These are phyloP conservation scores for Mycena maculata DNA, from an alignment of 768 basidiomycete genomes.

Conservation along the genomic window DNA sequence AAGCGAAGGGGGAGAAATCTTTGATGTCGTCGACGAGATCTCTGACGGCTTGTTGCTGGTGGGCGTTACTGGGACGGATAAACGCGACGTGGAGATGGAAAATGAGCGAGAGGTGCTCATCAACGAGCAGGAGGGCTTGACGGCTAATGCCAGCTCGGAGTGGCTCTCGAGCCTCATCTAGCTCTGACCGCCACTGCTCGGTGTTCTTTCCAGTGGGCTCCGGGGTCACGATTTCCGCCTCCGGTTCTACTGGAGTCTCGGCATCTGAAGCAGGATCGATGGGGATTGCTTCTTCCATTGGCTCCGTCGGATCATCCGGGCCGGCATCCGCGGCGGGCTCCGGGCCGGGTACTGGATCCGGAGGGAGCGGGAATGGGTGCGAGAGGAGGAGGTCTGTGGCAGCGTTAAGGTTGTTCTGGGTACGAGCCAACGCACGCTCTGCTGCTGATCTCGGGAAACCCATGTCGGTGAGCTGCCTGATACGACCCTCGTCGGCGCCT, in stretches of 20 bases:
- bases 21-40: conserved; percentile 84
- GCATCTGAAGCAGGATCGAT: neutral
- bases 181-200: conserved; percentile 73
- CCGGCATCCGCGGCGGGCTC: conserved; percentile 25
- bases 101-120: conserved; percentile 87
- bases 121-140: conserved; percentile 82
- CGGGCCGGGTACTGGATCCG: conserved; percentile 66
- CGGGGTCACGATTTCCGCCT: conserved; percentile 17
- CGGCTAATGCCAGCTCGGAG: conserved; percentile 73
- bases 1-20: conserved; percentile 70
- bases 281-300: conserved; percentile 18
- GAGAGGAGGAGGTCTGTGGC: conserved; percentile 90
- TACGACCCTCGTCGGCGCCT: conserved; percentile 79
- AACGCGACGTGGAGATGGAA: conserved; percentile 91
- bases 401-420: conserved; percentile 87
- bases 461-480: conserved; percentile 93
- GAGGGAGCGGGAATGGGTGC: conserved; percentile 82
- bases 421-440: conserved; percentile 84
- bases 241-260: conserved; percentile 21
- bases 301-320: conserved; percentile 18
- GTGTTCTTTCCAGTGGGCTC: conserved; percentile 55
- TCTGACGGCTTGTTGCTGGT: conserved; percentile 74
- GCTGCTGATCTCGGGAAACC: conserved; percentile 93
- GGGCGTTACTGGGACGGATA: conserved; percentile 67
- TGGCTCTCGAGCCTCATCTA: conserved; percentile 74